phyloP scores from a whole-genome alignment of 2,329 filamentous ascomycete genomes.

The Metarhizium robertsii region DNA sequence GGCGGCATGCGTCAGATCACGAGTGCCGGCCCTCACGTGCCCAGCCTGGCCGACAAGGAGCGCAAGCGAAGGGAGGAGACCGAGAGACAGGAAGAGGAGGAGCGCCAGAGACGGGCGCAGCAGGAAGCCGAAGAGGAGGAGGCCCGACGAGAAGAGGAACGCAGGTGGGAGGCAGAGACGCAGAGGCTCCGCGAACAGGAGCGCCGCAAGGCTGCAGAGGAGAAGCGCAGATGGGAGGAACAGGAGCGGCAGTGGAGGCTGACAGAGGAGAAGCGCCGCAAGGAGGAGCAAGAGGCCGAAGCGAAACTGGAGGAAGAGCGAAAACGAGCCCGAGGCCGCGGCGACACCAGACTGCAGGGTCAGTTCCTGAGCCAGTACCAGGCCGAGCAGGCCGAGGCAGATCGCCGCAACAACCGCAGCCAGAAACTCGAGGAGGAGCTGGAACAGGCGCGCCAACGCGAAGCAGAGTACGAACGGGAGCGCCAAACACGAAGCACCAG shows the following conservation, averaged over 20 bases:
- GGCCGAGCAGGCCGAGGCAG: slow-evolving; percentile 45
- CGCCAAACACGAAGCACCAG: slow-evolving; percentile 34
- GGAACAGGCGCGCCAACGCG: slow-evolving; percentile 51
- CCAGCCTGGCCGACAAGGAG: slow-evolving; percentile 78
- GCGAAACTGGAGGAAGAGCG: slow-evolving; percentile 58
- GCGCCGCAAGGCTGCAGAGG: slow-evolving; percentile 51
- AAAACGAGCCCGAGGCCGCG: slow-evolving; percentile 49
- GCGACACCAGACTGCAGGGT: slow-evolving; percentile 63
- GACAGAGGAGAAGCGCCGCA: slow-evolving; percentile 61
- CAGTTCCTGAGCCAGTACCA: slow-evolving; percentile 85
- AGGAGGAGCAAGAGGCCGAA: slow-evolving; percentile 67
- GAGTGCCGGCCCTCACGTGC: slow-evolving; percentile 67
- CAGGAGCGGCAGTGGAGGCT: slow-evolving; percentile 68
- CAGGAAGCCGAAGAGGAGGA: slow-evolving; percentile 51
- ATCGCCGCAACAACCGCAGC: slow-evolving; percentile 26
- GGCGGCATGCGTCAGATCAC: slow-evolving; percentile 91
- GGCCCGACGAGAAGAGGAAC: slow-evolving; percentile 53
- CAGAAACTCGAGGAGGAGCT: slow-evolving; percentile 69
- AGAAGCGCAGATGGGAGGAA: slow-evolving; percentile 68
- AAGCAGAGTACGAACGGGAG: slow-evolving; percentile 52
- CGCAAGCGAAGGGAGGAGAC: slow-evolving; percentile 51
- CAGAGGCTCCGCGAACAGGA: slow-evolving; percentile 50
- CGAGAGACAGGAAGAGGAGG: slow-evolving; percentile 50
- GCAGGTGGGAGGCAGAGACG: slow-evolving; percentile 57
- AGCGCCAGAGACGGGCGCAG: slow-evolving; percentile 35